Evolutionary conservation across 1,284 basidiomycete genomes (phyloP).

Genomic region (Anthracocystis walkeri): DNA sequence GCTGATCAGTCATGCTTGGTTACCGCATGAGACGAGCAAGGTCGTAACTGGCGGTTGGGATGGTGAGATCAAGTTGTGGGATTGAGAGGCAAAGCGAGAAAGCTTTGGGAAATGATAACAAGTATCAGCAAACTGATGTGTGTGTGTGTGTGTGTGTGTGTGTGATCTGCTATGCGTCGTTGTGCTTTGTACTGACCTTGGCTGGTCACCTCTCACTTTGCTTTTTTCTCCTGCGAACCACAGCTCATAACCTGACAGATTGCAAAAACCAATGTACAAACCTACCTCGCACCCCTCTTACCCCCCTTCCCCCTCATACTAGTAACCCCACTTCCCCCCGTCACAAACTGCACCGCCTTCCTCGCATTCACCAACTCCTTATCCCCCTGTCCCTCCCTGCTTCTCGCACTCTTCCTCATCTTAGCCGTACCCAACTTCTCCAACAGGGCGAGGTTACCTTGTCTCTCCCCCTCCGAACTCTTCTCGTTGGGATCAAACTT

Average conservation of each 20-base stretch:
- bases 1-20: conserved; percentile 95
- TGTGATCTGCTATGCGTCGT: no score
- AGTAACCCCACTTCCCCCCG: conserved; percentile 52
- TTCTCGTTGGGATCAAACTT: conserved; percentile 89
- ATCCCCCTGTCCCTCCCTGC: conserved; percentile 70
- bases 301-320: conserved; percentile 48
- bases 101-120: no score
- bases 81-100: conserved; percentile 6
- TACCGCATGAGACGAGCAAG: conserved; percentile 92
- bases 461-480: conserved; percentile 78
- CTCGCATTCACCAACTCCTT: conserved; percentile 64
- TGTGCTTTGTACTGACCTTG: no score
- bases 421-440: conserved; percentile 76
- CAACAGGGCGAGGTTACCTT: conserved; percentile 80
- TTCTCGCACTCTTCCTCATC: conserved; percentile 23
- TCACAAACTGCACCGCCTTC: conserved; percentile 63
- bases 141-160: no score
- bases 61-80: conserved; percentile 94
- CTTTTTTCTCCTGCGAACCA: no score
- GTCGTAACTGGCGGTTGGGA: conserved; percentile 97
- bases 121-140: background rate
- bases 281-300: conserved; percentile 34
- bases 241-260: no score
- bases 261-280: no score
- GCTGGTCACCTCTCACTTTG: no score